A percentile compares a stretch with the other conserved stretches of the same genome.
Evolutionary conservation across 805 yeast genomes (phyloP).

Genomic region (Yarrowia porcina): DNA sequence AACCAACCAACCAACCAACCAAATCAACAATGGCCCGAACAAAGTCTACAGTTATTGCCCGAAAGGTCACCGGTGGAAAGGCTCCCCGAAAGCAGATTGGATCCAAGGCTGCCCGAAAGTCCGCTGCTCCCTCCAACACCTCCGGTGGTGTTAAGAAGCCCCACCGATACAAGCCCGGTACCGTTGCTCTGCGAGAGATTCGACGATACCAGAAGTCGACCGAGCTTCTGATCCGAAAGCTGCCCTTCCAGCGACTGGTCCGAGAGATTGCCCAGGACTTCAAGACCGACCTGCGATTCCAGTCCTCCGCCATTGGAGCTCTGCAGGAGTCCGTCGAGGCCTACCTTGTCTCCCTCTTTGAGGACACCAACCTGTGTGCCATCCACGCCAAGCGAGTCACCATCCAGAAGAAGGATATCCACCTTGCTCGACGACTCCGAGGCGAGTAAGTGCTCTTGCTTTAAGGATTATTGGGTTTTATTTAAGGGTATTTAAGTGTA

Average conservation of each 20-base stretch:
- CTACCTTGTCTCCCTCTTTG: constrained; percentile 78
- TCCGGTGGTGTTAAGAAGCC: constrained; percentile 90
- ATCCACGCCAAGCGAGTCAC: constrained; percentile 93
- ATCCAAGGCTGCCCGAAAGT: constrained; percentile 86
- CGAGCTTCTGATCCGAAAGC: constrained; percentile 80
- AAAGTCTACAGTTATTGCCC: constrained; percentile 67
- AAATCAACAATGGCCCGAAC: constrained; percentile 68
- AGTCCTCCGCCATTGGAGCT: constrained; percentile 86
- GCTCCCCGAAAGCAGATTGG: constrained; percentile 92
- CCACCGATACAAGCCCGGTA: constrained; percentile 94
- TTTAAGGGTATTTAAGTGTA: constrained; percentile 24
- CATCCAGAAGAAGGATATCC: constrained; percentile 87
- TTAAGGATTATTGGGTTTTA: constrained; percentile 32
- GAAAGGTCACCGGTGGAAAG: constrained; percentile 89
- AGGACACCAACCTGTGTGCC: constrained; percentile 89
- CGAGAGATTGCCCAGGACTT: constrained; percentile 87
- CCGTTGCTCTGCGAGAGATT: constrained; percentile 88
- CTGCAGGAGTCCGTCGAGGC: constrained; percentile 89
- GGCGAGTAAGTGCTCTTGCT: constrained; percentile 65
- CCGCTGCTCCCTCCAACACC: constrained; percentile 67
- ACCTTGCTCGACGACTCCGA: constrained; percentile 87
- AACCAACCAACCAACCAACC: constrained; percentile 18
- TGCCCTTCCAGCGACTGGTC: constrained; percentile 87
- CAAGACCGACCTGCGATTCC: constrained; percentile 84
- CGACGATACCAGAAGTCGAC: constrained; percentile 90